Evolutionary conservation across 2,329 filamentous ascomycete species (phyloP), one percentile per base, ranked within the genome.

Genomic region (Fusarium illudens): DNA sequence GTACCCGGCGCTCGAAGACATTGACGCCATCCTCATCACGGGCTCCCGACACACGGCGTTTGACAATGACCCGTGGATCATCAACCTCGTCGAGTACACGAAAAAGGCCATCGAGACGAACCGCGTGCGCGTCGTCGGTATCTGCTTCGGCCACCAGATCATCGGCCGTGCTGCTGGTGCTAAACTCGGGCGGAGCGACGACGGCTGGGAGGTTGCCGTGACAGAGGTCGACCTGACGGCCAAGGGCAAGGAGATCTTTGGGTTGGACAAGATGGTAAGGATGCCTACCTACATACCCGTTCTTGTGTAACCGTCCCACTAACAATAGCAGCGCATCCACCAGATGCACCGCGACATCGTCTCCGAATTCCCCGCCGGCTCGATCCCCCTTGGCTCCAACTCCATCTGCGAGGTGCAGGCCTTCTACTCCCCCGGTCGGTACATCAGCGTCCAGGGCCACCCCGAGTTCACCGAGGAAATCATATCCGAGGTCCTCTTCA

Each of bases 21-120:
- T 97, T 63, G 95, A 98, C 82, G 94, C 91, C 58, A 82, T 98
- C 30, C 83, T 97, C 37, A 86, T 97, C 64, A 92, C 91, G 0
- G 95, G 95, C 5, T 86, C 84, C 84, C 91, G 88, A 87, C 77
- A 80, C 67, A 82, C 80, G 17, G 79, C 82, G 2, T 83, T 79
- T 60, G 75, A 81, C 44, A 75, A 83, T 50, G 77, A 82, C 32
- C 71, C 77, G 1, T 84, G 82, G 83, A 84, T 84, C 52, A 44
- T 81, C 17, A 75, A 76, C 15, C 75, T 84, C 19, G 79, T 80
- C 22, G 74, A 78, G 58, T 84, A 80, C 53, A 73, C 81, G 7
- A 70, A 68, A 17, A 69, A 71, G 36, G 77, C 75, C 11, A 75
- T 78, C 11, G 71, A 74, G 4, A 67, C 71, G 15, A 78, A 76